Percentiles rank a stretch among this genome's conserved stretches.
These are phyloP conservation scores for Lentinus polychrous DNA, from an alignment of 1,284 basidiomycete genomes.

Conservation along the genomic window DNA sequence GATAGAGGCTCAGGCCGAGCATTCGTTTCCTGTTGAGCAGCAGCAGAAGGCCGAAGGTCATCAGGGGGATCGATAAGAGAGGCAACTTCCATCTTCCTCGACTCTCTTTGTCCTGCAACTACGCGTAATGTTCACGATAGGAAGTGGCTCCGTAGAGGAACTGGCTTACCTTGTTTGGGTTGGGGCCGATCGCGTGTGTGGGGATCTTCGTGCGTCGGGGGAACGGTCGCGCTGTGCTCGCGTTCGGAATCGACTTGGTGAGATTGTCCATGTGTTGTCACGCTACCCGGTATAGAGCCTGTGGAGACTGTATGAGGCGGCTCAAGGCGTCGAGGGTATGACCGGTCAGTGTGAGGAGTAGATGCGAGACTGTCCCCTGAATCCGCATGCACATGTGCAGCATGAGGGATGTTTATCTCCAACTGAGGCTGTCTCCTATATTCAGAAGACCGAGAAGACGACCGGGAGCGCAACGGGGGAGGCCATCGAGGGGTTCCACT, in stretches of 20 bases:
- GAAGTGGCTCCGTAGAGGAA: background rate
- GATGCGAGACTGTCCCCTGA: slow-evolving; percentile 1
- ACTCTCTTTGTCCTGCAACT: too few relatives aligned
- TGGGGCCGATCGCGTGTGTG: background rate
- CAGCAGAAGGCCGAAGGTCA: too few relatives aligned
- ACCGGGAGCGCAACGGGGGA: background rate
- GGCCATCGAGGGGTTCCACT: background rate
- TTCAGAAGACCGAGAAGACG: slow-evolving; percentile 2
- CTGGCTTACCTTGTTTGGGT: background rate
- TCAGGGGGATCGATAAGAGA: too few relatives aligned
- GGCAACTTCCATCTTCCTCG: too few relatives aligned
- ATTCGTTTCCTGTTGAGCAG: too few relatives aligned
- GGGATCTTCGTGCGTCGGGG: background rate
- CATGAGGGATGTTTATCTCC: background rate
- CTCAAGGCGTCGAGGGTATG: background rate
- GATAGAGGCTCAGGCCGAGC: too few relatives aligned
- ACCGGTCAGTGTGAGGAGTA: background rate
- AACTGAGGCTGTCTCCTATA: background rate
- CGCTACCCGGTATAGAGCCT: background rate
- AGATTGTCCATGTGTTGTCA: background rate
- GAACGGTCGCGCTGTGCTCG: background rate
- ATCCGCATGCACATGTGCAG: background rate
- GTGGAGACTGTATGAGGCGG: background rate
- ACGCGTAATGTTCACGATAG: too few relatives aligned
- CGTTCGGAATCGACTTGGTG: background rate